Percentiles rank a stretch among this genome's conserved stretches.
These are phyloP conservation scores for Oryza glaberrima DNA, from an alignment of 176 grass and related monocot species.

Conservation along the genomic window DNA sequence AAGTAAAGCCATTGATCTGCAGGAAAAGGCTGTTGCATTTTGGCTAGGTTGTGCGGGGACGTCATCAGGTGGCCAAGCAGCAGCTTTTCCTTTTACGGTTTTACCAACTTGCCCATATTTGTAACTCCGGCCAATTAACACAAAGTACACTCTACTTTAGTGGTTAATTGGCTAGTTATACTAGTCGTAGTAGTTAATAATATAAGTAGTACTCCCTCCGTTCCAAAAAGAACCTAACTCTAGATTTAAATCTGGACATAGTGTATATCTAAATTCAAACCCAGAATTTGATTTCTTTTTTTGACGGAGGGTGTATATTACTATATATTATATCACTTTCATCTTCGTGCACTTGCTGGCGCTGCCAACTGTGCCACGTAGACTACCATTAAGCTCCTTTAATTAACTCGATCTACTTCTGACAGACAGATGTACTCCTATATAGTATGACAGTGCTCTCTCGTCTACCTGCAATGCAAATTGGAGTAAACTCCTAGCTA, in stretches of 20 bases:
- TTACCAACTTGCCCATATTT: neutral
- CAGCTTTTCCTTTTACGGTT: conserved; percentile 3
- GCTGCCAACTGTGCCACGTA: neutral
- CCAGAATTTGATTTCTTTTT: too few relatives aligned
- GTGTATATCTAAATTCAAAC: too few relatives aligned
- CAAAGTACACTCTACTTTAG: neutral
- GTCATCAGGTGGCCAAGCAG: conserved; percentile 27
- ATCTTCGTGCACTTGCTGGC: neutral
- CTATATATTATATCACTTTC: too few relatives aligned
- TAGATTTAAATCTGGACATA: too few relatives aligned
- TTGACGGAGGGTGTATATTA: too few relatives aligned
- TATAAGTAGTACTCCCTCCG: too few relatives aligned
- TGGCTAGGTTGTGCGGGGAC: neutral
- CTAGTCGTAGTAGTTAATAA: too few relatives aligned
- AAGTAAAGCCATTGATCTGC: neutral
- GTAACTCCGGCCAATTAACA: neutral
- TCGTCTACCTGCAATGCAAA: neutral
- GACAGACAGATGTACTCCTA: neutral
- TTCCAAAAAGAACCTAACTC: too few relatives aligned
- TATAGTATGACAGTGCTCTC: neutral
- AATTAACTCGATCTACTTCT: neutral
- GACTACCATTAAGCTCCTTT: neutral
- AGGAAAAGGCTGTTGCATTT: neutral
- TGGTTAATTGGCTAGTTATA: neutral
- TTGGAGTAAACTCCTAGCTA: neutral